These are phyloP conservation scores for Camellia oleifera DNA, from an alignment of 179 eudicot genomes.

Conservation along the genomic window DNA sequence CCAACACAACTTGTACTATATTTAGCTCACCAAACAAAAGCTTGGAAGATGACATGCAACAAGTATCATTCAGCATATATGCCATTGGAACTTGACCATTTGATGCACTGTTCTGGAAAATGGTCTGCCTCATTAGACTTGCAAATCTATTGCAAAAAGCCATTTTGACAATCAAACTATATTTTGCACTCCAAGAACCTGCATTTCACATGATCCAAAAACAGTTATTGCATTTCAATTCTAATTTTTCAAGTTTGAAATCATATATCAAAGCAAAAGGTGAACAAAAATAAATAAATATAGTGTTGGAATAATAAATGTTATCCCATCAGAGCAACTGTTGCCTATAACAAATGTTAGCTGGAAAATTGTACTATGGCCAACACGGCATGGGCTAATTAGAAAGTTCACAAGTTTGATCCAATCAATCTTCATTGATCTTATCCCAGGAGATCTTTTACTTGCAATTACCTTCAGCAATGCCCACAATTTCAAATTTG, in stretches of 20 bases:
- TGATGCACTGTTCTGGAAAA: slow-evolving; percentile 26
- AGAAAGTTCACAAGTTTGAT: neutral
- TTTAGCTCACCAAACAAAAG: slow-evolving; percentile 26
- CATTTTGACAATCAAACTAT: slow-evolving; percentile 28
- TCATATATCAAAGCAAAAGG: neutral
- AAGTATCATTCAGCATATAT: slow-evolving; percentile 34
- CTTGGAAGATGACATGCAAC: slow-evolving; percentile 27
- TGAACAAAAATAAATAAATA: neutral
- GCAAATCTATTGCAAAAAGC: slow-evolving; percentile 59
- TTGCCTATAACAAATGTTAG: neutral
- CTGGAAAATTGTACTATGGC: no score
- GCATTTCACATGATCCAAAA: neutral
- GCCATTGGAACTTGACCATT: neutral
- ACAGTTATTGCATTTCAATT: neutral
- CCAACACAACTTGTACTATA: neutral
- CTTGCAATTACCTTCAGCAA: no score
- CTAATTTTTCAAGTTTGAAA: neutral
- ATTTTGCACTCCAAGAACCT: slow-evolving; percentile 6
- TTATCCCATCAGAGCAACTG: neutral
- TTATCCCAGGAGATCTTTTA: neutral
- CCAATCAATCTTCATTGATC: neutral
- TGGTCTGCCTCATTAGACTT: slow-evolving; percentile 42
- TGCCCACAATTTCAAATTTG: neutral
- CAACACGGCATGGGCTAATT: neutral
- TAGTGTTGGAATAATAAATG: neutral